Evolutionary conservation across 1,284 basidiomycete species (phyloP).

Genomic region (Fomitopsis betulina): DNA sequence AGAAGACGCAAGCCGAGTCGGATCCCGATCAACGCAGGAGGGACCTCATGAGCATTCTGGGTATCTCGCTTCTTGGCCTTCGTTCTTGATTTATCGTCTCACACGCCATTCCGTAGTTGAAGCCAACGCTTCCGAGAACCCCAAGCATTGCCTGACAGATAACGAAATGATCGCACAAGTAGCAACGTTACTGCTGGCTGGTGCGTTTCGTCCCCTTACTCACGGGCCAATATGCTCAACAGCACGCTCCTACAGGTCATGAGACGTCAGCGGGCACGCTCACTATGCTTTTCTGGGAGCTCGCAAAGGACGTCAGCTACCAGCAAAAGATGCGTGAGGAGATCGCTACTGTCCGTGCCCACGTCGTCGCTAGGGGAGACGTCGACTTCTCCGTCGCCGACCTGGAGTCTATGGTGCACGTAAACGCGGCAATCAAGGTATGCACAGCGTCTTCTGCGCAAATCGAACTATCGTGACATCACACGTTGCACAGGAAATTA

Average conservation of each 20-base stretch:
- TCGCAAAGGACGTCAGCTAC: conserved; percentile 33
- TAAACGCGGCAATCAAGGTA: conserved; percentile 45
- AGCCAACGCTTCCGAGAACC: conserved; percentile 45
- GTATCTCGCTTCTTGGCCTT: conserved; percentile 17
- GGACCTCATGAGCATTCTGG: conserved; percentile 40
- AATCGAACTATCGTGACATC: background rate
- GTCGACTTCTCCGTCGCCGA: conserved; percentile 39
- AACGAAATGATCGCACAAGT: conserved; percentile 48
- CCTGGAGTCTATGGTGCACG: conserved; percentile 49
- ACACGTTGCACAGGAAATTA: conserved; percentile 17
- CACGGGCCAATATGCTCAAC: conserved; percentile 22
- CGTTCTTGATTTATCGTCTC: background rate
- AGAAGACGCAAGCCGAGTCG: conserved; percentile 30
- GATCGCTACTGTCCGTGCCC: conserved; percentile 30
- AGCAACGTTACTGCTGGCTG: conserved; percentile 31
- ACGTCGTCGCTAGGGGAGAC: conserved; percentile 34
- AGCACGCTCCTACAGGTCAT: conserved; percentile 36
- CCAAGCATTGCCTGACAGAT: conserved; percentile 39
- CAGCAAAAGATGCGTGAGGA: conserved; percentile 39
- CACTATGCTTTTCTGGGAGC: conserved; percentile 38
- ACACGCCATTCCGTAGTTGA: conserved; percentile 32
- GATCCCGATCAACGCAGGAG: conserved; percentile 15
- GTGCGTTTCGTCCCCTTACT: conserved; percentile 1
- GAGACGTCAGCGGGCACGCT: conserved; percentile 47
- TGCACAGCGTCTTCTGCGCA: background rate